Base-by-base conservation (phyloP, 352 stramenopile genomes). In the Phytophthora gonapodyides region DNA sequence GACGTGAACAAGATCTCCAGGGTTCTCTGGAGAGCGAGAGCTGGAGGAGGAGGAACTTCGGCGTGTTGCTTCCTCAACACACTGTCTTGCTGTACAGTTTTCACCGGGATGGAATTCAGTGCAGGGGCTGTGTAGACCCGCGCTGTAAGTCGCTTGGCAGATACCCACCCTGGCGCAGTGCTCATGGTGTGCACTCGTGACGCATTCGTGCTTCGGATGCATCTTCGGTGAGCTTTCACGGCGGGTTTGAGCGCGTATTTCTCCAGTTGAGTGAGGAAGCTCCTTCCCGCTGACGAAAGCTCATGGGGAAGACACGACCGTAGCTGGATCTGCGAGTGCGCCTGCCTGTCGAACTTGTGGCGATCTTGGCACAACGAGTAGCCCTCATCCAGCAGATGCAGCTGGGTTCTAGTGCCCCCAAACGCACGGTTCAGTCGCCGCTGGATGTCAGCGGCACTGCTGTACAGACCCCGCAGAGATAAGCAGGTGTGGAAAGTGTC, bases 1-100 rank as follows among this genome's bases (percentile, higher is more conserved):
- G 63, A 59, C 1, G 50, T 67, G 53, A 75, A 82, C n/a, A 75
- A 37, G 13, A 63, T 55, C 13, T 61, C 57, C 0, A 75, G 31
- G 0, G 40, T 53, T 52, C 35, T 24, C 13, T 65, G 27, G 10
- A 67, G 60, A 42, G 43, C 53, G 4, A 24, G 34, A 19, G 52
- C 57, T 6, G 35, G 38, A 33, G 24, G 27, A 31, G 4, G 55
- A 43, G 2, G 55, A 57, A 6, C 49, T 33, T 27, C 24, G 11
- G 15, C 35, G 11, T 44, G 54, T 12, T 37, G 12, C 13, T 35
- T 56, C 30, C 45, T 58, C 9, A 38, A 58, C 10, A 21, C 13
- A 2, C 46, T 45, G 11, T 51, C 49, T 41, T 17, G 27, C 3
- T 37, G 4, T 11, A 41, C 15, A 41, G 24, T 11, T 12, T 35